Evolutionary conservation across 139 green algal species (phyloP).

Genomic region (Chlorella sorokiniana): DNA sequence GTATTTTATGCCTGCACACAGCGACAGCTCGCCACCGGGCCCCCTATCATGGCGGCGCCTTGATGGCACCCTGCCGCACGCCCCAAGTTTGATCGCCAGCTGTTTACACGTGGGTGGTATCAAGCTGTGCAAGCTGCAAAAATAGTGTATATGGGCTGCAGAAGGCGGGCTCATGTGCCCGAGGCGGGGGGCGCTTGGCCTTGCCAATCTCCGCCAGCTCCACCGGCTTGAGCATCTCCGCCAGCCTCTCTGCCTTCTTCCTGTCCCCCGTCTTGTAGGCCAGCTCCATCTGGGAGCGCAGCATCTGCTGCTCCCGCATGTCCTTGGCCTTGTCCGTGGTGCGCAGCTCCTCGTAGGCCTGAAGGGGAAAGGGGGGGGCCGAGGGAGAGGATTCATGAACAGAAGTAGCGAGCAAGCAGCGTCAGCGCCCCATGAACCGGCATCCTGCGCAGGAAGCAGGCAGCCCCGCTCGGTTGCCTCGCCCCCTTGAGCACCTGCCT

Average conservation of each 20-base stretch:
- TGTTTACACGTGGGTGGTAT: no score
- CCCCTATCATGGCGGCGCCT: no score
- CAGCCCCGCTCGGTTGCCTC: no score
- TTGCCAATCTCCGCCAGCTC: conserved; percentile 19
- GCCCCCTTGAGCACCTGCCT: no score
- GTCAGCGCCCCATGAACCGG: neutral
- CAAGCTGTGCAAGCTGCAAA: no score
- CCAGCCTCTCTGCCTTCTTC: conserved; percentile 32
- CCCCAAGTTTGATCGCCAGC: no score
- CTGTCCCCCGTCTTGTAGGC: conserved; percentile 85
- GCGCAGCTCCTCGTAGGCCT: conserved; percentile 80
- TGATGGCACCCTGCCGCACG: no score
- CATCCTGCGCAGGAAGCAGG: no score
- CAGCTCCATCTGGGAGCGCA: conserved; percentile 80
- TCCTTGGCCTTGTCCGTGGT: conserved; percentile 51
- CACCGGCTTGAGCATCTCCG: conserved; percentile 2
- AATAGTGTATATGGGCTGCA: no score
- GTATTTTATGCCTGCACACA: no score
- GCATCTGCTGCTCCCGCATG: conserved; percentile 61
- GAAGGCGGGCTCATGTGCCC: conserved; percentile 5
- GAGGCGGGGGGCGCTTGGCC: conserved; percentile 5
- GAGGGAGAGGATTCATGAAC: neutral
- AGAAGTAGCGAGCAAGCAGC: neutral
- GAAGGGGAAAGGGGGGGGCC: neutral
- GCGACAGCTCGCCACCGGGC: no score